A percentile compares a stretch with the other conserved stretches of the same genome.
Conservation (phyloP, 495 filamentous ascomycete species). For the Xylaria acuta region DNA sequence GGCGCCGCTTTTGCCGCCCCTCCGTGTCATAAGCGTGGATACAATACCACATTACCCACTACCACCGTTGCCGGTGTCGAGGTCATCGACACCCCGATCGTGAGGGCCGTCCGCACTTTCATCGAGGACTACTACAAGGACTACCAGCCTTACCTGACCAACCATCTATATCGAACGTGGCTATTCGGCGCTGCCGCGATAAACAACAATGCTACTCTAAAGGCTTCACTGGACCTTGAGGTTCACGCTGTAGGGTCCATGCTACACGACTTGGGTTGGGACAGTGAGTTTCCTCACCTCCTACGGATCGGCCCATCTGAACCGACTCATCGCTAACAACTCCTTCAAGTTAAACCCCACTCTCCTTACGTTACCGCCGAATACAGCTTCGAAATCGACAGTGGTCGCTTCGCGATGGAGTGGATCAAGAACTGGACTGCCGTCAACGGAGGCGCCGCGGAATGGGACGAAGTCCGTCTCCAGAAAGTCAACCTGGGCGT, state of each 20-base stretch:
- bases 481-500: conserved; percentile 21
- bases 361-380: conserved; percentile 39
- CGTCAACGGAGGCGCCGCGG: conserved; percentile 1
- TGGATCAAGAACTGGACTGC: conserved; percentile 26
- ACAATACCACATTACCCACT: not conserved
- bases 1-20: conserved; percentile 6
- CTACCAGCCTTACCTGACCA: conserved; percentile 18
- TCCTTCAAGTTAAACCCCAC: conserved; percentile 28
- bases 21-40: not conserved
- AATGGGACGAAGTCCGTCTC: conserved; percentile 19
- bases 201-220: conserved; percentile 43
- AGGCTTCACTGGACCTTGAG: conserved; percentile 49
- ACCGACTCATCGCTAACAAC: not conserved
- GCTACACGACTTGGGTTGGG: conserved; percentile 64
- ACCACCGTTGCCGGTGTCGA: conserved; percentile 15
- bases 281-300: conserved; percentile 21
- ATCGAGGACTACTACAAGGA: conserved; percentile 19
- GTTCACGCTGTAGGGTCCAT: conserved; percentile 55
- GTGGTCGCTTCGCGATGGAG: conserved; percentile 36
- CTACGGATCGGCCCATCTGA: not conserved
- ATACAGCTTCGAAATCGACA: conserved; percentile 63
- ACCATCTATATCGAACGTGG: conserved; percentile 15
- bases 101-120: conserved; percentile 6
- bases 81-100: conserved; percentile 22
- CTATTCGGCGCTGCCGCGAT: conserved; percentile 29